phyloP scores from a whole-genome alignment of 2,329 filamentous ascomycete species.

The Raffaelea ambrosiae region DNA sequence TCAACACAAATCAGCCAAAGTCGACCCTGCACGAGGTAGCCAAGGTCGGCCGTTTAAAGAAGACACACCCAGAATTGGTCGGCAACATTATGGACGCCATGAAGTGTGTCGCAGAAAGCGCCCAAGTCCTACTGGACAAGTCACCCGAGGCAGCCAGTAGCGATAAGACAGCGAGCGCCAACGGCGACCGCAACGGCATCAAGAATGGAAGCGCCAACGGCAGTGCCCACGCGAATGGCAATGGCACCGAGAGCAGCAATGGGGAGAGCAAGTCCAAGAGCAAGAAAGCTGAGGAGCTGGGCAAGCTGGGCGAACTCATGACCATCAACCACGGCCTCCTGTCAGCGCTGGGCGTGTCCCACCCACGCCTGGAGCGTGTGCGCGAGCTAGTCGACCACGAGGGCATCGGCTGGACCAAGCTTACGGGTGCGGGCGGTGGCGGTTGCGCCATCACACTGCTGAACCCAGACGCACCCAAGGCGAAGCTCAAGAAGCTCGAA shows the following conservation, averaged over 20 bases:
- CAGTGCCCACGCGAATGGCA: slow-evolving; percentile 47
- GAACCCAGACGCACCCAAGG: slow-evolving; percentile 51
- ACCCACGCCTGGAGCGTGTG: slow-evolving; percentile 85
- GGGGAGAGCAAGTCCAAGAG: background rate
- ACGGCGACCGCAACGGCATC: background rate
- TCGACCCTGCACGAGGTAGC: slow-evolving; percentile 79
- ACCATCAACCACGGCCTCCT: slow-evolving; percentile 89
- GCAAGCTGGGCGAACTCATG: slow-evolving; percentile 77
- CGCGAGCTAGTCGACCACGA: slow-evolving; percentile 84
- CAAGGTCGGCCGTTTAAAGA: slow-evolving; percentile 70
- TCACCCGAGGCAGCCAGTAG: slow-evolving; percentile 60
- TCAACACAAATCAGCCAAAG: slow-evolving; percentile 82
- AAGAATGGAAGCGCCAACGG: background rate
- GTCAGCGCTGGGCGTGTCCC: slow-evolving; percentile 85
- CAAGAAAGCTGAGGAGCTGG: slow-evolving; percentile 36
- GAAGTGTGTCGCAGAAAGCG: slow-evolving; percentile 57
- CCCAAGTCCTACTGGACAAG: slow-evolving; percentile 44
- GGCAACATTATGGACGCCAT: slow-evolving; percentile 79
- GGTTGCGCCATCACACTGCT: slow-evolving; percentile 92
- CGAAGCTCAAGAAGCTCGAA: slow-evolving; percentile 56
- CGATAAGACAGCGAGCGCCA: slow-evolving; percentile 27
- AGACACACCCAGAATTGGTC: slow-evolving; percentile 66
- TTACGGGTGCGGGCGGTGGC: slow-evolving; percentile 91
- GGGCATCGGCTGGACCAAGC: slow-evolving; percentile 91
- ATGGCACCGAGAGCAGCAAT: slow-evolving; percentile 43